These are phyloP conservation scores for Pseudopyrenochaeta lycopersici DNA, from an alignment of 2,329 filamentous ascomycete species.

Conservation along the genomic window DNA sequence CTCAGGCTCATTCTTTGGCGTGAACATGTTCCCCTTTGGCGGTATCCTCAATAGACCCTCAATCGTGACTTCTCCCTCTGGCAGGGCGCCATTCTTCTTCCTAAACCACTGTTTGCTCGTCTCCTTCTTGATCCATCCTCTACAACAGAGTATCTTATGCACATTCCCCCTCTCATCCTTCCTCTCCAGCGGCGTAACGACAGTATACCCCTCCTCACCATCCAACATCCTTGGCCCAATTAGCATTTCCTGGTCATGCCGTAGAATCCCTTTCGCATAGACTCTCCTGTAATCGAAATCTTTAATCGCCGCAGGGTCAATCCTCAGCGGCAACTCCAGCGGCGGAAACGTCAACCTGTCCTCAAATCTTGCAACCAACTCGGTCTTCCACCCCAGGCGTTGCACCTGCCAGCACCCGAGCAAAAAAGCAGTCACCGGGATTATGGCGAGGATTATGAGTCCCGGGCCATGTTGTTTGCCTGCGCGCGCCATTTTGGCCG, in stretches of 20 bases:
- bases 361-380: slow-evolving; percentile 89
- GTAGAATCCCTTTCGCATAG: slow-evolving; percentile 74
- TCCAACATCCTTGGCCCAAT: slow-evolving; percentile 90
- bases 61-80: slow-evolving; percentile 75
- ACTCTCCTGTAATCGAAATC: slow-evolving; percentile 95
- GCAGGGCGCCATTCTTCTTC: slow-evolving; percentile 66
- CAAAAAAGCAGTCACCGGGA: slow-evolving; percentile 88
- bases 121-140: slow-evolving; percentile 90
- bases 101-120: slow-evolving; percentile 71
- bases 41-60: slow-evolving; percentile 87
- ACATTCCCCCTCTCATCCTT: slow-evolving; percentile 57
- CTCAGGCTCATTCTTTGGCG: slow-evolving; percentile 85
- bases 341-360: slow-evolving; percentile 88
- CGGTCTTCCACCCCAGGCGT: slow-evolving; percentile 91
- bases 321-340: slow-evolving; percentile 80
- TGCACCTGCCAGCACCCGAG: slow-evolving; percentile 97
- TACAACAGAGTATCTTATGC: slow-evolving; percentile 80
- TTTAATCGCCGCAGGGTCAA: slow-evolving; percentile 81
- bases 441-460: slow-evolving; percentile 82
- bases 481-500: slow-evolving; percentile 79
- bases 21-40: slow-evolving; percentile 98
- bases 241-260: slow-evolving; percentile 96
- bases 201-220: slow-evolving; percentile 88
- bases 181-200: slow-evolving; percentile 89
- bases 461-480: slow-evolving; percentile 81